A percentile compares a stretch with the other conserved stretches of the same genome.
phyloP scores from a whole-genome alignment of 2,329 filamentous ascomycete genomes.

The Shiraia sp. region DNA sequence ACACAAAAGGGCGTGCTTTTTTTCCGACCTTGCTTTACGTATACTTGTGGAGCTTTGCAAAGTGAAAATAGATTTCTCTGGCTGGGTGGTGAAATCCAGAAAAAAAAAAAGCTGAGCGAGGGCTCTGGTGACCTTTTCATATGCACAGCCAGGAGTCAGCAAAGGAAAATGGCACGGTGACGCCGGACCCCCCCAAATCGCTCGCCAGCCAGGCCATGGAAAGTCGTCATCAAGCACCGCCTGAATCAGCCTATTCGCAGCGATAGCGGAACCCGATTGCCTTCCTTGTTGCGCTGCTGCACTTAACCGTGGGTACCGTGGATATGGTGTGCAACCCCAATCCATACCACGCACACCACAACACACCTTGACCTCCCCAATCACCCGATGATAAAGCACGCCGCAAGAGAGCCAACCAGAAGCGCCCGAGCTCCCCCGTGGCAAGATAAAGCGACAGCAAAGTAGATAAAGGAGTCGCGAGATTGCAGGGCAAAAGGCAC shows the following conservation, averaged over 20 bases:
- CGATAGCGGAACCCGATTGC: conserved; percentile 14
- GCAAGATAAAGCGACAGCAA: conserved; percentile 35
- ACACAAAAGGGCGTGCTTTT: conserved; percentile 11
- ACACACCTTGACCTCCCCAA: no score
- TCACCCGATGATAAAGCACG: conserved; percentile 17
- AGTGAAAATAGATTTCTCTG: no score
- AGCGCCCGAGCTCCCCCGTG: conserved; percentile 10
- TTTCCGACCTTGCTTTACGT: neutral
- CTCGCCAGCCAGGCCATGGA: conserved; percentile 10
- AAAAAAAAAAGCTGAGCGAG: no score
- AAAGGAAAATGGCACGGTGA: no score
- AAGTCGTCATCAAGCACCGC: conserved; percentile 22
- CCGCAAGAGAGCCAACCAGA: conserved; percentile 31
- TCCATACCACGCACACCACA: no score
- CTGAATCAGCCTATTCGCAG: conserved; percentile 18
- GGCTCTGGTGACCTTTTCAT: no score
- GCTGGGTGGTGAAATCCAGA: no score
- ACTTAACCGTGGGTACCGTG: conserved; percentile 11
- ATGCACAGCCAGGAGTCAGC: neutral
- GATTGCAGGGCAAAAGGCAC: conserved; percentile 20
- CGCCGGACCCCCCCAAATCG: conserved; percentile 7
- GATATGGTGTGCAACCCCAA: no score
- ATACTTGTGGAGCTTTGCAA: no score
- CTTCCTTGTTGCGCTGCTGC: conserved; percentile 13
- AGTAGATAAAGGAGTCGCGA: conserved; percentile 14